These are phyloP conservation scores for Blastomyces emzantsi DNA, from an alignment of 2,329 filamentous ascomycete genomes.

Conservation along the genomic window DNA sequence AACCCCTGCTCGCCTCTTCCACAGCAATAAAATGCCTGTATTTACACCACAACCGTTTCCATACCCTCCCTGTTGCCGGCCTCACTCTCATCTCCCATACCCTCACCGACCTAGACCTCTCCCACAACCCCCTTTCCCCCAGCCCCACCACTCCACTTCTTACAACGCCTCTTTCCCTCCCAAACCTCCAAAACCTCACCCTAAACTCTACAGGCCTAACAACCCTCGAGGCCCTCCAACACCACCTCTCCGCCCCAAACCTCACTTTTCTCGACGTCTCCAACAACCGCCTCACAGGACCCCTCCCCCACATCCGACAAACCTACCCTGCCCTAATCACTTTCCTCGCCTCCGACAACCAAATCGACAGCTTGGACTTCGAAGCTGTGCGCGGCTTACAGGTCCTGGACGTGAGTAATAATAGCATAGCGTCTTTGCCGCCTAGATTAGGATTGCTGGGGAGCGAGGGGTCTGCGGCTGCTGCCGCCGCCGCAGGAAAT, in stretches of 20 bases:
- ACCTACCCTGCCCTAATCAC: slow-evolving; percentile 62
- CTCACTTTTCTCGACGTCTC: slow-evolving; percentile 73
- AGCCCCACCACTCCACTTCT: slow-evolving; percentile 59
- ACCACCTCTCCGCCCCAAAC: slow-evolving; percentile 60
- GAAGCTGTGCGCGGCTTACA: slow-evolving; percentile 65
- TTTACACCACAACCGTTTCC: slow-evolving; percentile 69
- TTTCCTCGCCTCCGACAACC: slow-evolving; percentile 70
- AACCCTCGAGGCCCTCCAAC: slow-evolving; percentile 56
- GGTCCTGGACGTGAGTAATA: slow-evolving; percentile 71
- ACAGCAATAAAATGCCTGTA: slow-evolving; percentile 50
- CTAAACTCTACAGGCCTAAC: slow-evolving; percentile 65
- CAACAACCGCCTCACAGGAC: slow-evolving; percentile 63
- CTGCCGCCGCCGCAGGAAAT: slow-evolving; percentile 14
- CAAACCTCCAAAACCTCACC: slow-evolving; percentile 67
- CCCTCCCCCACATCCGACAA: slow-evolving; percentile 57
- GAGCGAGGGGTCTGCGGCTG: slow-evolving; percentile 39
- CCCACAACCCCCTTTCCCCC: slow-evolving; percentile 62
- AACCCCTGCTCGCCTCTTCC: slow-evolving; percentile 34
- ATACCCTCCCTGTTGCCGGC: slow-evolving; percentile 55
- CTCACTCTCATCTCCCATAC: slow-evolving; percentile 63
- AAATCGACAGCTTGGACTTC: slow-evolving; percentile 61
- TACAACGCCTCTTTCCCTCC: slow-evolving; percentile 57
- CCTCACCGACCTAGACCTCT: slow-evolving; percentile 62
- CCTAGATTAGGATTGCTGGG: slow-evolving; percentile 70
- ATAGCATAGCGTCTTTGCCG: slow-evolving; percentile 74